Percentiles rank a stretch among this genome's conserved stretches.
These are phyloP conservation scores for Leishmania mexicana DNA, from an alignment of 208 protist genomes.

Conservation along the genomic window DNA sequence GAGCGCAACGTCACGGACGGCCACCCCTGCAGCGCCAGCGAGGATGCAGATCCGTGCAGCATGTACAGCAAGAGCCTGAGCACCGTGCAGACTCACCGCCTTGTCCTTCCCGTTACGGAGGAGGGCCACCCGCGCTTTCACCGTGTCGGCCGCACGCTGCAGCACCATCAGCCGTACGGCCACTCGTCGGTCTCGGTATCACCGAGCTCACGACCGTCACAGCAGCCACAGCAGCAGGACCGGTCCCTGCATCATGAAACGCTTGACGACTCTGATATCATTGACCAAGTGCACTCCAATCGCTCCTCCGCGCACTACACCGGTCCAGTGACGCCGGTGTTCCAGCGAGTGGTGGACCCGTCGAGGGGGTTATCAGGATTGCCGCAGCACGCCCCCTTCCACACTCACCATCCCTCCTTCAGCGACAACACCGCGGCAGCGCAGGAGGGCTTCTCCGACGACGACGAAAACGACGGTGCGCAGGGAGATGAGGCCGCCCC, in stretches of 20 bases:
- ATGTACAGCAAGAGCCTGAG: slow-evolving; percentile 6
- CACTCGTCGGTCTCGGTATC: neutral
- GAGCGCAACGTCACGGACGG: slow-evolving; percentile 39
- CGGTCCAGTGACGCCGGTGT: slow-evolving; percentile 26
- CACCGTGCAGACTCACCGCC: slow-evolving; percentile 13
- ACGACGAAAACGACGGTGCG: neutral
- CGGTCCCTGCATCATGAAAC: neutral
- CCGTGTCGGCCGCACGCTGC: slow-evolving; percentile 15
- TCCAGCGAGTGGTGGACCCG: slow-evolving; percentile 25
- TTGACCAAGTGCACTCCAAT: slow-evolving; percentile 11
- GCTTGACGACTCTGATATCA: neutral
- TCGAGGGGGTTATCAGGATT: slow-evolving; percentile 5
- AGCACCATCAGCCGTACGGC: neutral
- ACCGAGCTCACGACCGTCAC: neutral
- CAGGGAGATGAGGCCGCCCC: neutral
- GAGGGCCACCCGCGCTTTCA: slow-evolving; percentile 31
- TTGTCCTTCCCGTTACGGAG: slow-evolving; percentile 29
- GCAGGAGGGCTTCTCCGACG: neutral
- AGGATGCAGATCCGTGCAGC: neutral
- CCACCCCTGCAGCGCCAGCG: neutral
- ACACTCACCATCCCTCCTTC: neutral
- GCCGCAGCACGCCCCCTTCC: neutral
- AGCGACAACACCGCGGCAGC: neutral
- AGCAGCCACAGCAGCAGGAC: neutral
- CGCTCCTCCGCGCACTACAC: slow-evolving; percentile 23